A percentile compares a stretch with the other conserved stretches of the same genome.
Conservation (phyloP, 495 filamentous ascomycete species). For the Penicillium lagena region DNA sequence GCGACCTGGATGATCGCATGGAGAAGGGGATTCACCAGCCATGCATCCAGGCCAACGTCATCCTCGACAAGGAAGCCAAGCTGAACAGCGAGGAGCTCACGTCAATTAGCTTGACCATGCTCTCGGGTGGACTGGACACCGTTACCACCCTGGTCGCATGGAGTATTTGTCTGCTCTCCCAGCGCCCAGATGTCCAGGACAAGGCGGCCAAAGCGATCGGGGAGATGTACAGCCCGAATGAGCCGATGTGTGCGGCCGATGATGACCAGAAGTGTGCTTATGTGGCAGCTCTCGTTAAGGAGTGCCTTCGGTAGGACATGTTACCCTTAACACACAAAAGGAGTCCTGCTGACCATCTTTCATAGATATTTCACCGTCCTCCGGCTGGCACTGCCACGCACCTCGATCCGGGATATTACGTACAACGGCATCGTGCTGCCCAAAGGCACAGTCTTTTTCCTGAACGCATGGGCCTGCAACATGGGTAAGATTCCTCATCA, state of each 20-base stretch:
- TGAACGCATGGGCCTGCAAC: conserved; percentile 63
- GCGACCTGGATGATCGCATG: conserved; percentile 50
- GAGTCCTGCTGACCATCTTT: neutral
- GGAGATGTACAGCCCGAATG: conserved; percentile 43
- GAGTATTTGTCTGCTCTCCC: conserved; percentile 52
- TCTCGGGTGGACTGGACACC: conserved; percentile 57
- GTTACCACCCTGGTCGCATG: conserved; percentile 58
- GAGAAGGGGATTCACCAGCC: conserved; percentile 53
- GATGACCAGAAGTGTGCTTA: conserved; percentile 60
- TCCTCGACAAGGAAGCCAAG: conserved; percentile 53
- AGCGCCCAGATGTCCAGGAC: conserved; percentile 53
- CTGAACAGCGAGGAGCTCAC: conserved; percentile 54
- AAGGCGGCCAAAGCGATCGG: conserved; percentile 50
- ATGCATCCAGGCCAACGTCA: conserved; percentile 60
- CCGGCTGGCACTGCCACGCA: conserved; percentile 54
- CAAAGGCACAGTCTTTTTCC: conserved; percentile 52
- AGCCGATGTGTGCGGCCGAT: conserved; percentile 49
- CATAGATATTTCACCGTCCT: conserved; percentile 52
- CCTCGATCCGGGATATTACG: conserved; percentile 51
- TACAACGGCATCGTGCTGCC: conserved; percentile 52
- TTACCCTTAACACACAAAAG: neutral
- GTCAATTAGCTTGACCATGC: conserved; percentile 57
- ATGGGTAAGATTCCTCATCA: conserved; percentile 33
- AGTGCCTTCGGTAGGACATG: conserved; percentile 44
- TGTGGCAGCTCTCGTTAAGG: conserved; percentile 50